Evolutionary conservation across 331 rosid genomes (phyloP).

Genomic region (Malus hybrid): DNA sequence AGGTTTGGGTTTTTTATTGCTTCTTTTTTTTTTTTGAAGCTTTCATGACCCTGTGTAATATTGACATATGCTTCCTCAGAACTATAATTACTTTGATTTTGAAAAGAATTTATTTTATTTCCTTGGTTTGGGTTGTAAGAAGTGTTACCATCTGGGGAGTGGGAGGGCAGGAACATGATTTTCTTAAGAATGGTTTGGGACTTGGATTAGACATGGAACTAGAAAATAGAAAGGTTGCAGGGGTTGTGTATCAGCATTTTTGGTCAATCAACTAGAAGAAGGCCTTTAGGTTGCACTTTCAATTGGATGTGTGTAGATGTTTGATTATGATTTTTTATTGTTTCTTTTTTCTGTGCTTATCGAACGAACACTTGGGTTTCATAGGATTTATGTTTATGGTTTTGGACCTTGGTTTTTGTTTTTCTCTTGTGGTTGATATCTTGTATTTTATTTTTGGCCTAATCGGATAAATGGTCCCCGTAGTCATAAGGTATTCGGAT

Average conservation of each 20-base stretch:
- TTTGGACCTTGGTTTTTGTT: neutral
- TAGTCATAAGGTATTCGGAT: too few species aligned
- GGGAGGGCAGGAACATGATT: neutral
- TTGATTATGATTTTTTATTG: too few species aligned
- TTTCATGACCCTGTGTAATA: too few species aligned
- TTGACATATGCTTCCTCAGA: too few species aligned
- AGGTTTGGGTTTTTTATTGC: too few species aligned
- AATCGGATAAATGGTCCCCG: too few species aligned
- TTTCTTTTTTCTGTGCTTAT: neutral
- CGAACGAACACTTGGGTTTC: neutral
- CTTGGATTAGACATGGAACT: neutral
- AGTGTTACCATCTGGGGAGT: neutral
- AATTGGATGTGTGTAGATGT: neutral
- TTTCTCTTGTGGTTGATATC: neutral
- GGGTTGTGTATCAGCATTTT: neutral
- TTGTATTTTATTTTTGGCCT: too few species aligned
- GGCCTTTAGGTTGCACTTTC: neutral
- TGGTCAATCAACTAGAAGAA: neutral
- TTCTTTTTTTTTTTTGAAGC: too few species aligned
- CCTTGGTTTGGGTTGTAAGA: neutral
- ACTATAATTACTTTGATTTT: too few species aligned
- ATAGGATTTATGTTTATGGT: neutral
- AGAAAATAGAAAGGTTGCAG: neutral
- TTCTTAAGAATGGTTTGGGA: neutral
- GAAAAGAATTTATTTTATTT: too few species aligned